Evolutionary conservation across 2,329 filamentous ascomycete genomes (phyloP), one percentile per base, ranked within the genome.

Genomic region (Pseudogymnoascus sp.): DNA sequence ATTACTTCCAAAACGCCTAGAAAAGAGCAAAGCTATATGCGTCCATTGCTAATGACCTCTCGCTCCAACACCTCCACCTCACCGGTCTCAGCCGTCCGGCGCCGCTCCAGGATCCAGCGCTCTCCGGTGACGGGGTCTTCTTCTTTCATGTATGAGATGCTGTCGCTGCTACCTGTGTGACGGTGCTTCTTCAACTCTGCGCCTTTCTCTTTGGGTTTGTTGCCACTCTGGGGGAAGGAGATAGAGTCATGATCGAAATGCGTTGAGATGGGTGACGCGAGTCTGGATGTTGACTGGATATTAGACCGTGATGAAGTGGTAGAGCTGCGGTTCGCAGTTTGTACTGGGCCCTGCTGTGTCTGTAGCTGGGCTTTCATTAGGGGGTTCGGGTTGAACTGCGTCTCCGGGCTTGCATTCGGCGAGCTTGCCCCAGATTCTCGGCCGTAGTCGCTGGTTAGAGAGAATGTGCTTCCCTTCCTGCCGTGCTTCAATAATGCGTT

Each of bases 71-170:
- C 74, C 71, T 89, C 85, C 62, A 87, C 75, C 73, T 88, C 81
- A 0, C 87, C 88, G 65, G 79, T 81, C 69, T 90, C 87, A 0
- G 80, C 85, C 2, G 86, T 89, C 37, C 88, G 78, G 62, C 88
- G 79, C 37, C 88, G 77, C 74, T 92, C 89, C 68, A 91, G 77
- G 6, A 91, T 83, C 89, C 88, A 91, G 54, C 86, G 77, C 67
- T 83, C 82, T 1, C 81, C 83, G 7, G 80, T 80, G 2, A 83
- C 79, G 54, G 86, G 84, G 70, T 88, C 85, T 66, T 82, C 81
- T 67, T 84, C 81, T n/a, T 78, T 75, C 2, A 82, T 79, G 73
- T 92, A 92, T 6, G 87, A 87, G 36, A 92, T 85, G 67, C 86
- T 89, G 68, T 90, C 88, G 1, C 85, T 79, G 54, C 84, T 88